Base-by-base conservation (phyloP, 257 asterid genomes). In the Coffea canephora region DNA sequence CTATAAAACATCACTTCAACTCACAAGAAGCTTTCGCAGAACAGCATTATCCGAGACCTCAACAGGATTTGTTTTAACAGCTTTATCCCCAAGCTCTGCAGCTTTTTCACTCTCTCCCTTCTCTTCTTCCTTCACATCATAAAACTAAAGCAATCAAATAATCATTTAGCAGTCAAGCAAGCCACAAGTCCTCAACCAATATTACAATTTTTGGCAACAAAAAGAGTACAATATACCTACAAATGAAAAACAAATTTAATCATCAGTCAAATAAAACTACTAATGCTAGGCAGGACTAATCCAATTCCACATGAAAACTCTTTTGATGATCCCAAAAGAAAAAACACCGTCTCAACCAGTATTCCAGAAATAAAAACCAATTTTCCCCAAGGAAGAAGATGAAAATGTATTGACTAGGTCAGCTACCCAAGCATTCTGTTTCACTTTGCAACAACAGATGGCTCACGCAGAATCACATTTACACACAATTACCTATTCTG, bases 1-100 rank as follows among this genome's bases (percentile, higher is more conserved):
- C 69, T 54, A 50, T 77, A 27, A 79, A 82, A 86, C 82, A 80
- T 83, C 83, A 82, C 83, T 74, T 85, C 75, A 88, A 93, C 99
- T 95, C 95, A 95, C 99, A 87, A 93, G 97, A 92, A 95, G 99
- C 90, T 90, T 93, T 91, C 90, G 89, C 73, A 95, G 84, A 83
- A 92, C 96, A 65, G 67, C 81, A 68, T 92, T 90, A 83, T 91
- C 91, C 0, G 89, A 49, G 78, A 59, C 83, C 82, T 84, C 88
- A 83, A 52, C 86, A 13, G 91, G 90, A 78, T 85, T 76, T 13
- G 89, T 79, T 82, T 87, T 92, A 74, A 45, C 88, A 43, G 84
- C 85, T 45, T 81, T 54, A 71, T 46, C 72, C 77, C 87, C 83
- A 71, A 81, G 52, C 82, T 86, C 90, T 11, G 69, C 73, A 48